phyloP scores from a whole-genome alignment of 495 filamentous ascomycete species.

The Aspergillus sclerotioniger region DNA sequence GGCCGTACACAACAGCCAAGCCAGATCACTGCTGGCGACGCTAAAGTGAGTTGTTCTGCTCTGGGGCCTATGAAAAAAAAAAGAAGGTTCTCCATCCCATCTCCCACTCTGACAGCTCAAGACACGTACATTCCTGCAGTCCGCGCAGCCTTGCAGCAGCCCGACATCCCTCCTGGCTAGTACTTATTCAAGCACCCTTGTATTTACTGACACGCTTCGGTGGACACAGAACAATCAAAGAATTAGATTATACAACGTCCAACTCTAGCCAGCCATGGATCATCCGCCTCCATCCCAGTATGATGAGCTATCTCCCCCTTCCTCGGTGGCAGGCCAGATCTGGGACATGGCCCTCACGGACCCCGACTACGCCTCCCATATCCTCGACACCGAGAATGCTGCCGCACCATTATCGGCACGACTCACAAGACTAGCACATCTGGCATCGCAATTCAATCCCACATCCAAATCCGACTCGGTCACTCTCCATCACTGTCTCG shows the following conservation, averaged over 20 bases:
- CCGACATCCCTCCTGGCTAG: not conserved
- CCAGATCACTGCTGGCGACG: not conserved
- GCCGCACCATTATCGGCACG: conserved; percentile 22
- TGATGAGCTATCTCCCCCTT: conserved; percentile 14
- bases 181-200: not conserved
- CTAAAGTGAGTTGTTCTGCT: not conserved
- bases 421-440: conserved; percentile 25
- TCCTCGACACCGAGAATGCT: not conserved
- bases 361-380: not conserved
- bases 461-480: conserved; percentile 19
- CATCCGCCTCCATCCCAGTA: conserved; percentile 3
- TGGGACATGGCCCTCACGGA: conserved; percentile 3
- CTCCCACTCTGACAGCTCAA: not conserved
- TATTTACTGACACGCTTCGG: not conserved
- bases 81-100: not conserved
- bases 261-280: conserved; percentile 3
- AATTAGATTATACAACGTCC: not conserved
- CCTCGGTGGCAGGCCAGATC: conserved; percentile 12
- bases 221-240: not conserved
- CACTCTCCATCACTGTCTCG: conserved; percentile 29
- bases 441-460: conserved; percentile 15
- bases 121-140: not conserved
- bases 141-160: not conserved
- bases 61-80: not conserved
- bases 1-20: not conserved